A percentile compares a stretch with the other conserved stretches of the same genome.
phyloP scores from a whole-genome alignment of 495 filamentous ascomycete genomes.

The Tuber brumale region DNA sequence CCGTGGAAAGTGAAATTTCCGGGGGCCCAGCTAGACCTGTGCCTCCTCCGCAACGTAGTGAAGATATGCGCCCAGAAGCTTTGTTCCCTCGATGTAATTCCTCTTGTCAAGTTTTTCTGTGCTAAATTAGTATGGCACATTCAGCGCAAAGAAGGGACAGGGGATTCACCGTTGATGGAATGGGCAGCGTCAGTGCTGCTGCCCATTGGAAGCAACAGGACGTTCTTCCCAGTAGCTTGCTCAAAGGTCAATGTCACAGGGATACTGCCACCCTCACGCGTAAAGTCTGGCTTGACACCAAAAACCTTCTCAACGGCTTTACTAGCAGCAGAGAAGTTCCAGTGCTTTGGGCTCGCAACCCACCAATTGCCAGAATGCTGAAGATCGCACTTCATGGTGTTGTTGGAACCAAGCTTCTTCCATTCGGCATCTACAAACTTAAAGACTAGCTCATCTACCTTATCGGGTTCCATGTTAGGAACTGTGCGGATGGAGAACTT shows the following conservation, averaged over 20 bases:
- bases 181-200: slow-evolving; percentile 94
- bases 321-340: slow-evolving; percentile 90
- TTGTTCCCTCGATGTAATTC: slow-evolving; percentile 98
- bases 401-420: slow-evolving; percentile 79
- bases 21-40: slow-evolving; percentile 34
- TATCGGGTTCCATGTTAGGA: slow-evolving; percentile 88
- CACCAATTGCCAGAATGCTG: slow-evolving; percentile 96
- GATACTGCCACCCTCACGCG: slow-evolving; percentile 92
- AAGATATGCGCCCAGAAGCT: slow-evolving; percentile 87
- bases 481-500: slow-evolving; percentile 98
- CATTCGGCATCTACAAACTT: slow-evolving; percentile 72
- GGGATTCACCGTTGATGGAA: slow-evolving; percentile 61
- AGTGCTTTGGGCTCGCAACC: slow-evolving; percentile 93
- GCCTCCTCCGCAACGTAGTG: slow-evolving; percentile 95
- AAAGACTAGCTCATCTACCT: slow-evolving; percentile 76
- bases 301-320: slow-evolving; percentile 93
- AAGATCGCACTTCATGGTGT: slow-evolving; percentile 69
- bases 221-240: slow-evolving; percentile 97
- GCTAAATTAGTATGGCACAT: slow-evolving; percentile 6
- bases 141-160: not conserved
- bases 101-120: slow-evolving; percentile 86
- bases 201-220: slow-evolving; percentile 91
- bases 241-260: slow-evolving; percentile 96
- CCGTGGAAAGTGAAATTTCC: not conserved
- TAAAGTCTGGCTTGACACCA: slow-evolving; percentile 87